Percentiles rank a stretch among this genome's conserved stretches.
phyloP scores from a whole-genome alignment of 2,329 filamentous ascomycete species.

The Hypoxylon sp. region DNA sequence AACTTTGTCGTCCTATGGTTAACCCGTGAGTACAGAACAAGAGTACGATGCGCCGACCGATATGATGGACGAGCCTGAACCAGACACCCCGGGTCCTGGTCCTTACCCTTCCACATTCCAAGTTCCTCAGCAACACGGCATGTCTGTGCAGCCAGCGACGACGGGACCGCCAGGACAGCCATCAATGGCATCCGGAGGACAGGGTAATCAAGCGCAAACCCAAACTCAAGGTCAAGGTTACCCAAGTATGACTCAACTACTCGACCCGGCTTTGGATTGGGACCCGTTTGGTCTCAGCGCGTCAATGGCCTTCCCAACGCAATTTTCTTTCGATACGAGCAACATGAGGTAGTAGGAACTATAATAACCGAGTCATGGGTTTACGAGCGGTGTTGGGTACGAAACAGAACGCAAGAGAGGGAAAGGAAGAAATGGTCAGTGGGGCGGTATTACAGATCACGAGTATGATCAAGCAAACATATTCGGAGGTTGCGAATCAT shows the following conservation, averaged over 20 bases:
- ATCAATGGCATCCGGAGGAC: slow-evolving; percentile 54
- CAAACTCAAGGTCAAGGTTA: slow-evolving; percentile 64
- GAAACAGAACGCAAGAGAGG: neutral
- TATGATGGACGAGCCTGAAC: slow-evolving; percentile 86
- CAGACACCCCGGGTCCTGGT: slow-evolving; percentile 77
- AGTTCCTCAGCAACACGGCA: slow-evolving; percentile 56
- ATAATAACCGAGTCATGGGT: neutral
- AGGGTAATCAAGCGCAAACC: slow-evolving; percentile 51
- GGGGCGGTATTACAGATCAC: slow-evolving; percentile 3
- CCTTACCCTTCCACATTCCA: slow-evolving; percentile 74
- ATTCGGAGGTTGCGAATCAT: slow-evolving; percentile 10
- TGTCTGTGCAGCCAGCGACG: slow-evolving; percentile 57
- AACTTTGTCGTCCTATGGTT: slow-evolving; percentile 78
- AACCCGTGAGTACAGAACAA: slow-evolving; percentile 84
- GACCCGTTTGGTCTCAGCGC: slow-evolving; percentile 94
- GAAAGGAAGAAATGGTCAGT: slow-evolving; percentile 14
- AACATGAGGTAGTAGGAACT: slow-evolving; percentile 61
- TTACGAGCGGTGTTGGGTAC: neutral
- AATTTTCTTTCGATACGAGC: slow-evolving; percentile 80
- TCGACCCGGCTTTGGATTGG: slow-evolving; percentile 89
- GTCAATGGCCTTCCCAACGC: slow-evolving; percentile 94
- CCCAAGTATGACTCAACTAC: slow-evolving; percentile 72
- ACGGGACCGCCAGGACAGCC: slow-evolving; percentile 59
- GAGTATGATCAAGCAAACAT: slow-evolving; percentile 2
- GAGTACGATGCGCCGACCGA: slow-evolving; percentile 94